Base-by-base conservation (phyloP, 257 asterid species). In the Ajuga chamaepitys region DNA sequence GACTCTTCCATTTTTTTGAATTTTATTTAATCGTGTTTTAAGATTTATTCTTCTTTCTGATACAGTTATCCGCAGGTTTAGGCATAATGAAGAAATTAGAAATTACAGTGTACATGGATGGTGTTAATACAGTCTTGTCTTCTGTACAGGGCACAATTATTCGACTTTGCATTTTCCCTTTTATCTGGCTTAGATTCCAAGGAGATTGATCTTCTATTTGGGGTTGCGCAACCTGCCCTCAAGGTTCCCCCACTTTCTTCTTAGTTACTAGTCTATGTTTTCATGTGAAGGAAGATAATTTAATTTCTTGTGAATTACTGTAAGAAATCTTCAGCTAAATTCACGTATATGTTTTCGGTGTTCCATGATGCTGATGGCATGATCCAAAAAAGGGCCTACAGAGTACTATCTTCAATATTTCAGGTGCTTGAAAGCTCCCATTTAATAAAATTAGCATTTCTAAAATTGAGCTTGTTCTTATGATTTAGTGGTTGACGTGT, bases 321-420 rank as follows among this genome's bases (percentile, higher is more conserved):
- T 42, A 17, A 59, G 48, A 48, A 54, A 56, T 25, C 41, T 61
- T 60, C 41, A 54, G 40, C 53, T 52, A 35, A 47, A 47, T 53
- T 53, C 59, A 16, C 9, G 14, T 54, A 20, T 61, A 26, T 64
- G 5, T 13, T 51, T n/a, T 46, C 28, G 67, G 25, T 74, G 44
- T 70, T 77, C 61, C 86, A 94, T 97, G 97, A 82, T 38, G 69
- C n/a, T 42, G 95, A 88, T 70, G 89, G 95, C 56, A 58, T 81
- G 81, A 78, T 94, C 76, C 99, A 94, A 85, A 94, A 94, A 79
- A 90, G 80, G 83, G 95, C 93, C 42, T 90, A 94, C 63, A 84
- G 89, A 75, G 96, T 82, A 61, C 86, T 88, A 9, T 85, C 95
- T 20, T 68, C 80, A 67, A 79, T 94, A 76, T 78, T 88, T 64